phyloP scores from a whole-genome alignment of 169 alveolate genomes.

The Plasmodium billcollinsi region DNA sequence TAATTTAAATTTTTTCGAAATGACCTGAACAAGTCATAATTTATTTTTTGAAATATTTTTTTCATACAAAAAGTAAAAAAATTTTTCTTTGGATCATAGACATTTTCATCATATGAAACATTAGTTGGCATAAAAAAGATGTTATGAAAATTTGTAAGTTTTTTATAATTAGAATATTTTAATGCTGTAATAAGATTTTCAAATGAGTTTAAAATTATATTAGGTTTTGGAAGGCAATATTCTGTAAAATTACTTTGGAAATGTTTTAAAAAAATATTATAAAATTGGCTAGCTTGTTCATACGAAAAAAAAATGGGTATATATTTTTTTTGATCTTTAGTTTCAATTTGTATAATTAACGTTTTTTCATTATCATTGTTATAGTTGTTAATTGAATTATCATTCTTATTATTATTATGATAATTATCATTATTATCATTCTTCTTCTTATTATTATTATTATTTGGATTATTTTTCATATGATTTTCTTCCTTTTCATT shows the following conservation, averaged over 20 bases:
- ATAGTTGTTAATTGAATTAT: no score
- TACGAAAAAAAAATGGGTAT: slow-evolving; percentile 65
- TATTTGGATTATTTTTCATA: no score
- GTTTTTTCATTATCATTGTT: not conserved
- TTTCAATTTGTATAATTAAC: slow-evolving; percentile 59
- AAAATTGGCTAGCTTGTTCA: slow-evolving; percentile 58
- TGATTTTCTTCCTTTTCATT: not conserved
- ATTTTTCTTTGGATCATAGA: slow-evolving; percentile 3
- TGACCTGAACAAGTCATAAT: slow-evolving; percentile 72
- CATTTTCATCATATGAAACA: slow-evolving; percentile 18
- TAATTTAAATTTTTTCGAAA: slow-evolving; percentile 65
- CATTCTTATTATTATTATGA: no score
- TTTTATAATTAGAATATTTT: slow-evolving; percentile 39
- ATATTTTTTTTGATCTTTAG: slow-evolving; percentile 48
- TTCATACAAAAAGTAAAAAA: slow-evolving; percentile 33
- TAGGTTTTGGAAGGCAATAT: slow-evolving; percentile 57
- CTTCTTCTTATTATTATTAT: not conserved
- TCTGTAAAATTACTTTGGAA: slow-evolving; percentile 32
- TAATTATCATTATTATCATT: not conserved
- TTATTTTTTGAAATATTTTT: slow-evolving; percentile 50
- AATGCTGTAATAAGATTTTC: slow-evolving; percentile 36
- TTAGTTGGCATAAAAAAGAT: slow-evolving; percentile 50
- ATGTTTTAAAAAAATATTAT: slow-evolving; percentile 33
- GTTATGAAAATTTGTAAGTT: slow-evolving; percentile 27
- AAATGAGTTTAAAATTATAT: slow-evolving; percentile 41